Percentiles rank a stretch among this genome's conserved stretches.
phyloP scores from a whole-genome alignment of 2,329 filamentous ascomycete genomes.

The Cordyceps tenuipes region DNA sequence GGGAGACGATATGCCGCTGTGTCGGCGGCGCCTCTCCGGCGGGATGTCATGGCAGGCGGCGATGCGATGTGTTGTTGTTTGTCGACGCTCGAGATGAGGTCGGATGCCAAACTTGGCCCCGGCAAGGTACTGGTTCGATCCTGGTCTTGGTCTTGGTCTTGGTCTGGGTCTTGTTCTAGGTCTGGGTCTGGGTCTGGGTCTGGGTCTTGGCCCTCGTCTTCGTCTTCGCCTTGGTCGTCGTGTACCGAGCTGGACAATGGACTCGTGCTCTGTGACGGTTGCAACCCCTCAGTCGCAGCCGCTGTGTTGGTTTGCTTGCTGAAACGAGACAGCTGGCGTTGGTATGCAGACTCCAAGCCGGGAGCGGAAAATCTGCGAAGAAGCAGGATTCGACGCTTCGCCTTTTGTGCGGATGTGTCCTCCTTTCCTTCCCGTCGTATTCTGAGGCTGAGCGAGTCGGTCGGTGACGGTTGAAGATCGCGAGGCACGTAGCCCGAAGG shows the following conservation, averaged over 20 bases:
- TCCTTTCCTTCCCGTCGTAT: neutral
- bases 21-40: neutral
- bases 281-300: neutral
- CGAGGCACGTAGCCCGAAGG: constrained; percentile 36
- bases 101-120: neutral
- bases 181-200: too few species aligned
- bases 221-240: neutral
- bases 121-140: neutral
- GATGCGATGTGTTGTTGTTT: neutral
- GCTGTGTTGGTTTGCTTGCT: neutral
- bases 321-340: neutral
- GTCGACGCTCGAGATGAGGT: neutral
- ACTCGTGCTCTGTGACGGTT: neutral
- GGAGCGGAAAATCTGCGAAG: neutral
- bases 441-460: constrained; percentile 22
- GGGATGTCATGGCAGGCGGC: constrained; percentile 1
- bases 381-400: neutral
- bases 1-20: neutral
- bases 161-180: too few species aligned
- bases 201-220: too few species aligned
- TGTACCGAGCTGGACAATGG: neutral
- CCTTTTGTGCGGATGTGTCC: neutral
- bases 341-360: neutral
- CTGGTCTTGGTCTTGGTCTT: neutral
- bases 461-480: constrained; percentile 31